A percentile compares a stretch with the other conserved stretches of the same genome.
Conservation (phyloP, 805 yeast genomes). For the Danielia reshetovae region DNA sequence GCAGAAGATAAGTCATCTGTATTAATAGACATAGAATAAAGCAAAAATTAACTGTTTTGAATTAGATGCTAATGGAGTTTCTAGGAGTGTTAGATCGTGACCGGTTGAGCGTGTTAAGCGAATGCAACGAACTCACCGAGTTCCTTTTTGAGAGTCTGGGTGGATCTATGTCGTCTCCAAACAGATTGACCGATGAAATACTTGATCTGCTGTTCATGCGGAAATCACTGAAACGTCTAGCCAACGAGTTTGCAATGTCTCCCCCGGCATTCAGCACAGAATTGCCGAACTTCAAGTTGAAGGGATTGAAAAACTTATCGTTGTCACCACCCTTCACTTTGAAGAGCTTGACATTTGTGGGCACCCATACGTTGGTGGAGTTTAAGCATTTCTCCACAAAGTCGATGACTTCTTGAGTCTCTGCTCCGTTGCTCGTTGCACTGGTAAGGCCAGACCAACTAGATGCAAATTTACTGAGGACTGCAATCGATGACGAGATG, state of each 20-base stretch:
- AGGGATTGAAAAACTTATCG: conserved; percentile 19
- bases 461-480: conserved; percentile 36
- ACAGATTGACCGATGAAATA: conserved; percentile 16
- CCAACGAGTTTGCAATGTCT: conserved; percentile 47
- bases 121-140: conserved; percentile 36
- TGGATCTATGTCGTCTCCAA: conserved; percentile 29
- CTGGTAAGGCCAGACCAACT: conserved; percentile 31
- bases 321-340: conserved; percentile 26
- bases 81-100: conserved; percentile 29
- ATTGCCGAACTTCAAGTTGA: conserved; percentile 11
- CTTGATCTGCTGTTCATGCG: conserved; percentile 29
- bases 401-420: conserved; percentile 12
- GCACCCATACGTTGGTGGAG: conserved; percentile 49
- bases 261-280: conserved; percentile 7
- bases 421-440: conserved; percentile 14
- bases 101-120: conserved; percentile 38
- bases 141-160: conserved; percentile 16
- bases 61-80: conserved; percentile 26
- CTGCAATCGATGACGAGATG: conserved; percentile 29
- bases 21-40: not conserved
- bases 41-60: conserved; percentile 1
- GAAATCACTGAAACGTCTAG: conserved; percentile 46
- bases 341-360: conserved; percentile 49
- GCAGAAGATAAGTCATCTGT: conserved; percentile 37
- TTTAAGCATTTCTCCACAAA: conserved; percentile 28